These are phyloP conservation scores for Omphalotus olearius DNA, from an alignment of 1,284 basidiomycete genomes.

Conservation along the genomic window DNA sequence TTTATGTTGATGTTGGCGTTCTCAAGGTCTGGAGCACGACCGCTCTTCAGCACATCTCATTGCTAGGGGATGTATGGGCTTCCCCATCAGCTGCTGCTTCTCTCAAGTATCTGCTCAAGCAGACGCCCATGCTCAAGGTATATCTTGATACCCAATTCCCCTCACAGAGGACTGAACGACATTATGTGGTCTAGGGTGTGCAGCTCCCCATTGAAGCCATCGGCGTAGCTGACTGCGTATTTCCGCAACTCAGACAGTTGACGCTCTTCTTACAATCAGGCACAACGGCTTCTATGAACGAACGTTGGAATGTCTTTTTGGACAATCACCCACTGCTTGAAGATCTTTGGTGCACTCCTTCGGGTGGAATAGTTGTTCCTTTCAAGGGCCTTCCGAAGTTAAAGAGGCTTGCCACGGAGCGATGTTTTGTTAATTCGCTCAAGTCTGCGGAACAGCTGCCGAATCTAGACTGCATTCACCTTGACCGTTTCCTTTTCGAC, in stretches of 20 bases:
- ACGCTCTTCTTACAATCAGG: slow-evolving; percentile 35
- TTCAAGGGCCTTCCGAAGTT: slow-evolving; percentile 32
- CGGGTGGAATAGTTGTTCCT: slow-evolving; percentile 20
- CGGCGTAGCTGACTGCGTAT: slow-evolving; percentile 28
- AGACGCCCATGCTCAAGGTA: slow-evolving; percentile 35
- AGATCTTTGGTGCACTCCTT: slow-evolving; percentile 37
- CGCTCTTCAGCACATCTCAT: slow-evolving; percentile 32
- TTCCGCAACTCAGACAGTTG: slow-evolving; percentile 35
- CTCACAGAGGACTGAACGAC: neutral
- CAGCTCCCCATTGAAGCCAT: slow-evolving; percentile 39
- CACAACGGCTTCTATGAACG: slow-evolving; percentile 26
- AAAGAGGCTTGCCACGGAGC: slow-evolving; percentile 29
- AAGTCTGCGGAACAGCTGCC: neutral
- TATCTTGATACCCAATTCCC: neutral
- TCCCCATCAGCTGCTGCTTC: slow-evolving; percentile 28
- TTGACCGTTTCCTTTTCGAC: neutral
- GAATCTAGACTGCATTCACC: neutral
- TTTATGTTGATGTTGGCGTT: slow-evolving; percentile 3
- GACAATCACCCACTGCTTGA: slow-evolving; percentile 37
- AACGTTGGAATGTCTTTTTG: slow-evolving; percentile 33
- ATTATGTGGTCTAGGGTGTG: slow-evolving; percentile 25
- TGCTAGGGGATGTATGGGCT: slow-evolving; percentile 36
- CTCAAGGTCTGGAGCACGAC: slow-evolving; percentile 35
- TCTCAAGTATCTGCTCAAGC: slow-evolving; percentile 31
- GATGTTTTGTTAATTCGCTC: slow-evolving; percentile 21